Base-by-base conservation (phyloP, 2,329 filamentous ascomycete genomes). In the Rhinocladiella mackenziei region DNA sequence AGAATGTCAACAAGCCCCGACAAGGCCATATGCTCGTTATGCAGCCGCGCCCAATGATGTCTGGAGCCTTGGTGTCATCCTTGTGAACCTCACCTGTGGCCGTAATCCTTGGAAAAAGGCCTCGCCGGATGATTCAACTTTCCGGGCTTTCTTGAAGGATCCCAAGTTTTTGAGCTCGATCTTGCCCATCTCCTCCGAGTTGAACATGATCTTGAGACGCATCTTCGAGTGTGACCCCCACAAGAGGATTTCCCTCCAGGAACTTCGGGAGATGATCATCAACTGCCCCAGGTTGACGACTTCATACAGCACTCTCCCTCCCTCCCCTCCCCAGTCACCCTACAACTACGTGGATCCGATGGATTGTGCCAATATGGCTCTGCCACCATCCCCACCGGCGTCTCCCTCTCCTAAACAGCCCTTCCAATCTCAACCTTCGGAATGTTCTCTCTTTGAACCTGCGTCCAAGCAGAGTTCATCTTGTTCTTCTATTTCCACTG, bases 71-170 rank as follows among this genome's bases (percentile, higher is more conserved):
- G 92, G 92, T 57, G 91, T 98, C 40, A 95, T 98, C 63, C 77
- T 98, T 50, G 89, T 98, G 59, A 98, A 98, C 73, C 76, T 98
- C 56, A 94, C 89, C 39, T 98, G 92, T 70, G 92, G 92, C 62
- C 88, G 92, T 65, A 98, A 98, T 69, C 92, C 92, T 48, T 98
- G 92, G 92, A 97, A 97, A 72, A 85, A 92, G 65, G 92, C 92
- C 51, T 95, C 89, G 9, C 74, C 81, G 57, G 88, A 95, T 65
- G 92, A 98, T 67, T 88, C 88, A 54, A 97, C 92, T 33, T 98
- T 97, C 77, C 81, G 85, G 60, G 89, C 89, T 42, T 97, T 86
- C 69, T 78, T 86, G 58, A 84, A 84, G 72, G 88, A 89, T 62
- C 80, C 81, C 50, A 83, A 84, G 62, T 98, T 97, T 66, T 73